phyloP scores from a whole-genome alignment of 257 asterid genomes.

The Capsicum baccatum region DNA sequence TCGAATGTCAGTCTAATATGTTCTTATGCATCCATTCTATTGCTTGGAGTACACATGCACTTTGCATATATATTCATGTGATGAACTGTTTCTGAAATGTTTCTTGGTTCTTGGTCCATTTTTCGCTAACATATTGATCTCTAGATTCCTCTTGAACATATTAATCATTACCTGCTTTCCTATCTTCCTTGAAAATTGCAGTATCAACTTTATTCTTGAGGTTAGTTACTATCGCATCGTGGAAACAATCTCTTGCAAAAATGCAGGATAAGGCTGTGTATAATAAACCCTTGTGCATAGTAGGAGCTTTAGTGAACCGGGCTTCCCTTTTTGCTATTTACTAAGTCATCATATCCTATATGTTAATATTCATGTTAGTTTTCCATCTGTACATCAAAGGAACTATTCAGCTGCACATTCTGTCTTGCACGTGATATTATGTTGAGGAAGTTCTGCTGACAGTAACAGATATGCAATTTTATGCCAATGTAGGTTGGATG shows the following conservation, averaged over 20 bases:
- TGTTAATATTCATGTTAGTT: background rate
- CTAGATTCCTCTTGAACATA: background rate
- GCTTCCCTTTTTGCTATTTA: background rate
- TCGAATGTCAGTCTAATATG: background rate
- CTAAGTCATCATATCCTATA: background rate
- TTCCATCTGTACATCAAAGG: background rate
- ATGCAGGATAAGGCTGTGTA: too few species aligned
- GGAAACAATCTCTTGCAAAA: too few species aligned
- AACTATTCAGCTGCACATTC: background rate
- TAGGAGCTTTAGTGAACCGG: too few species aligned
- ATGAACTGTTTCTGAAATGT: conserved; percentile 8
- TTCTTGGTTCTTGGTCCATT: background rate
- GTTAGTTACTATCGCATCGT: background rate
- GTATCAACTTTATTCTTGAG: conserved; percentile 20
- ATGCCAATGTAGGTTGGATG: conserved; percentile 57
- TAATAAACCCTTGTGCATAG: too few species aligned
- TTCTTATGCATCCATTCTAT: background rate
- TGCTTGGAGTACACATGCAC: background rate
- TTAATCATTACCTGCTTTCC: background rate
- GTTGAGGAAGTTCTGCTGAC: background rate
- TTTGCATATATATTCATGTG: background rate
- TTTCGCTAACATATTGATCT: background rate
- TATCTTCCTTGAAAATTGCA: background rate
- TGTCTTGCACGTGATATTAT: background rate
- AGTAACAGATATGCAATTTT: background rate